Conservation (phyloP, 768 basidiomycete genomes). For the Mycena alexandri region DNA sequence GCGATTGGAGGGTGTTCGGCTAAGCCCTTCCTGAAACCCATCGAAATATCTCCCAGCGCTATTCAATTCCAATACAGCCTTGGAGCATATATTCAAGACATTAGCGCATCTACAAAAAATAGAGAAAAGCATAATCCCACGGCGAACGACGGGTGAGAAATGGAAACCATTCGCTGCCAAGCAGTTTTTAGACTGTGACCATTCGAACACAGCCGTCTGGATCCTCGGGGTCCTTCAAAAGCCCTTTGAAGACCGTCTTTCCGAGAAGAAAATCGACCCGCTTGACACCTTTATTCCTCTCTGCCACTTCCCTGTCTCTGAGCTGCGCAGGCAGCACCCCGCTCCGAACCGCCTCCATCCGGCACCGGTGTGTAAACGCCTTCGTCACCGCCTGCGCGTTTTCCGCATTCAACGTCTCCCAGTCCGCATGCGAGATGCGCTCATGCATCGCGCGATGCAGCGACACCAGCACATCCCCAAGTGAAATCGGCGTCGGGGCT, state of each 20-base stretch:
- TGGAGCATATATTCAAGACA: no score
- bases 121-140: no score
- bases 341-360: constrained; percentile 53
- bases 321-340: constrained; percentile 47
- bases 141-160: no score
- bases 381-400: constrained; percentile 47
- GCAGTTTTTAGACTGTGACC: background rate
- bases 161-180: no score
- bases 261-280: constrained; percentile 54
- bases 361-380: constrained; percentile 44
- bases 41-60: no score
- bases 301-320: constrained; percentile 44
- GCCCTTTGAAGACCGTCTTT: constrained; percentile 51
- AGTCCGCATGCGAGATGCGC: constrained; percentile 25
- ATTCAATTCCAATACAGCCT: no score
- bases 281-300: constrained; percentile 53
- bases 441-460: constrained; percentile 27
- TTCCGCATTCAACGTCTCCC: constrained; percentile 2
- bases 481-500: background rate
- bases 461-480: constrained; percentile 21
- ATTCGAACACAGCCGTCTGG: constrained; percentile 26
- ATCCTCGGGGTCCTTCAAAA: constrained; percentile 44
- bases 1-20: no score
- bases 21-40: no score
- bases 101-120: no score